Conservation (phyloP, 2,329 filamentous ascomycete genomes). For the Penicillium sp. region DNA sequence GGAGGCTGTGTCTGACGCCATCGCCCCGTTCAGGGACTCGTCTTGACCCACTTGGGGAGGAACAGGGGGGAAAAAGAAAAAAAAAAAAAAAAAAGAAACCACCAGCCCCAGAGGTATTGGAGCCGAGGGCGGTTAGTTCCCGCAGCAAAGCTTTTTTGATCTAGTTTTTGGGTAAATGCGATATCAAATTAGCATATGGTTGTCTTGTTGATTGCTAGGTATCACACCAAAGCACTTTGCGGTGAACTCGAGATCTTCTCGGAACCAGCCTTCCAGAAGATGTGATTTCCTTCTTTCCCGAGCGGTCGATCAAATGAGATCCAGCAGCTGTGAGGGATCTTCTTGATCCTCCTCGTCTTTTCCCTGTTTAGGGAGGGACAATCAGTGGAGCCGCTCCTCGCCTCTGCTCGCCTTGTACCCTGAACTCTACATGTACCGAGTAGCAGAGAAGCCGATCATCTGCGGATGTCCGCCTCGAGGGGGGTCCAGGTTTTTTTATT, state of each 20-base stretch:
- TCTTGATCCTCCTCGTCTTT: conserved; percentile 6
- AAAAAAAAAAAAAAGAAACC: not conserved
- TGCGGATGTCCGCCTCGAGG: conserved; percentile 3
- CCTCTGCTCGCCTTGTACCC: conserved; percentile 13
- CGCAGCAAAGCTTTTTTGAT: conserved; percentile 2
- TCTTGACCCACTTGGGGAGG: not conserved
- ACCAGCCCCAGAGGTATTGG: not conserved
- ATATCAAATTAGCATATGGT: not conserved
- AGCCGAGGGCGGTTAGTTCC: not conserved
- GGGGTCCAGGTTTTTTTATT: not conserved
- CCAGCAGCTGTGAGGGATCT: conserved; percentile 15
- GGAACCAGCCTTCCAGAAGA: not conserved
- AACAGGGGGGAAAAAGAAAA: not conserved
- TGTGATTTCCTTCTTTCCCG: not conserved
- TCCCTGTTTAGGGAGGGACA: conserved; percentile 22
- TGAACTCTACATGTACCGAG: not conserved
- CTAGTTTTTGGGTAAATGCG: not conserved
- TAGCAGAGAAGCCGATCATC: conserved; percentile 4
- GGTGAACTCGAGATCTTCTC: not conserved
- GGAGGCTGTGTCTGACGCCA: conserved; percentile 31
- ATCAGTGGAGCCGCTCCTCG: conserved; percentile 30
- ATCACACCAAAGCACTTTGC: not conserved
- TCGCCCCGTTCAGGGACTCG: conserved; percentile 8
- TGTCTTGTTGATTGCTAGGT: not conserved
- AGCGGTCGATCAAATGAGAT: conserved; percentile 10